These are phyloP conservation scores for Rasamsonia emersonii DNA, from an alignment of 2,329 filamentous ascomycete species.

Conservation along the genomic window DNA sequence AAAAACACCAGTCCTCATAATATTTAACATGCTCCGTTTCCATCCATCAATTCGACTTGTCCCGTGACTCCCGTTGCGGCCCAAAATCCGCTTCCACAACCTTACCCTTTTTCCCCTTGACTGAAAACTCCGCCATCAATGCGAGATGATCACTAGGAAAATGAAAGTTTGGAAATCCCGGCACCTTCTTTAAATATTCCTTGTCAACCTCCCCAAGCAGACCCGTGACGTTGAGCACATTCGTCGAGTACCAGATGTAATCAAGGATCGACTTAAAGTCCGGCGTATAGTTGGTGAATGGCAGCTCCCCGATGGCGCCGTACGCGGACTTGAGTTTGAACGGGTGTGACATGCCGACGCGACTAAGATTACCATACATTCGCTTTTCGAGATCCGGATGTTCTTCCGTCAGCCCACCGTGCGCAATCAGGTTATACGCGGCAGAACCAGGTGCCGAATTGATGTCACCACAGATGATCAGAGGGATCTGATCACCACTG, in stretches of 20 bases:
- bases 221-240: slow-evolving; percentile 73
- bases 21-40: slow-evolving; percentile 27
- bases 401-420: slow-evolving; percentile 66
- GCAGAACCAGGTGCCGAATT: slow-evolving; percentile 83
- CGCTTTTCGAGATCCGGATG: slow-evolving; percentile 72
- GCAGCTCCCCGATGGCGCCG: slow-evolving; percentile 70
- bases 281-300: slow-evolving; percentile 95
- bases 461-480: slow-evolving; percentile 91
- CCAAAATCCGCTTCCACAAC: slow-evolving; percentile 57
- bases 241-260: slow-evolving; percentile 96
- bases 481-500: slow-evolving; percentile 76
- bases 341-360: slow-evolving; percentile 85
- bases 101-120: slow-evolving; percentile 81
- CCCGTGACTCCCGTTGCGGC: slow-evolving; percentile 36
- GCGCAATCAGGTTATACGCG: slow-evolving; percentile 81
- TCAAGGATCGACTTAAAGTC: slow-evolving; percentile 89
- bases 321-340: slow-evolving; percentile 93
- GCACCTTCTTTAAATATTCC: slow-evolving; percentile 75
- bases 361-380: slow-evolving; percentile 88
- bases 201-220: slow-evolving; percentile 80
- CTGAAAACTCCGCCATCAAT: slow-evolving; percentile 78
- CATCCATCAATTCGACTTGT: slow-evolving; percentile 19
- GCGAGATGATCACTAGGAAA: slow-evolving; percentile 91
- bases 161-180: slow-evolving; percentile 88
- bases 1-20: slow-evolving; percentile 30